Percentiles rank a stretch among this genome's conserved stretches.
Conservation (phyloP, 768 basidiomycete genomes). For the Boletus rex-veris region DNA sequence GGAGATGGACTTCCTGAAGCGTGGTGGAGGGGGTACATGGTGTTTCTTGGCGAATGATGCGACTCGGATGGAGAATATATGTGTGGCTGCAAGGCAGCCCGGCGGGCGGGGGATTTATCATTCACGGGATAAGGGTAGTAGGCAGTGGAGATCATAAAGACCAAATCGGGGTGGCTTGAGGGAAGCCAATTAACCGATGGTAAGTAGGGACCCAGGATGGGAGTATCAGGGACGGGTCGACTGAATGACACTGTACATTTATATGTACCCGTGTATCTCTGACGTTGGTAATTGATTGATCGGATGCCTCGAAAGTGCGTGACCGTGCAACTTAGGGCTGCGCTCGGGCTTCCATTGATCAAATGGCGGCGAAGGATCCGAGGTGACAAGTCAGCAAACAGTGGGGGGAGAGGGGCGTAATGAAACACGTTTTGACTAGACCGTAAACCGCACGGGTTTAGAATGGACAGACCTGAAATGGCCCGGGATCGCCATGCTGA, state of each 20-base stretch:
- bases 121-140: conserved; percentile 27
- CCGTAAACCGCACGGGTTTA: conserved; percentile 13
- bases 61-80: conserved; percentile 32
- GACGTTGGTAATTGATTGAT: conserved; percentile 31
- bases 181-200: conserved; percentile 18
- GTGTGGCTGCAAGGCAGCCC: conserved; percentile 24
- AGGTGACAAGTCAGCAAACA: conserved; percentile 18
- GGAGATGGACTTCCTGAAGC: conserved; percentile 18
- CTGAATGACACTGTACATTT: conserved; percentile 26
- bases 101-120: conserved; percentile 22
- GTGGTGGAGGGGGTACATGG: conserved; percentile 30
- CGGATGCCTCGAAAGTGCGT: conserved; percentile 30
- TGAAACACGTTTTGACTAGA: conserved; percentile 33
- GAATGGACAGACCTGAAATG: conserved; percentile 27
- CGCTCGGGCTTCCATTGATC: conserved; percentile 33
- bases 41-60: conserved; percentile 14
- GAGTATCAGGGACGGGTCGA: conserved; percentile 27
- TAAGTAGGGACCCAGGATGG: conserved; percentile 14
- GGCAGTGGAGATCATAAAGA: conserved; percentile 31
- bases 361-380: conserved; percentile 30
- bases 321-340: conserved; percentile 27
- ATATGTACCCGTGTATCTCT: conserved; percentile 33
- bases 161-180: conserved; percentile 21
- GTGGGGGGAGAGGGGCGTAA: conserved; percentile 24
- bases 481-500: conserved; percentile 16